Evolutionary conservation across 192 early-diverging fungal genomes (phyloP).

Genomic region (Pecoramyces ruminantium): DNA sequence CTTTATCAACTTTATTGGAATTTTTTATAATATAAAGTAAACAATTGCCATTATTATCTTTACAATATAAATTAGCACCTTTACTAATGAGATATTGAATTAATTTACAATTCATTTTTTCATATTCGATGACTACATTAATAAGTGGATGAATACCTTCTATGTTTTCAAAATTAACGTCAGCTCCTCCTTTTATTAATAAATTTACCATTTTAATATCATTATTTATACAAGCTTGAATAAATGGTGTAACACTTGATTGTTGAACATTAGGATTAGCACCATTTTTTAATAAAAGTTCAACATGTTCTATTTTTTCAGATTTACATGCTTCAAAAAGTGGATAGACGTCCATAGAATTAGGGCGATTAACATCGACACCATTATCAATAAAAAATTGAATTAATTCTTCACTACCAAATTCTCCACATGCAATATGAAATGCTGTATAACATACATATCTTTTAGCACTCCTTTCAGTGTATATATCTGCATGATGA

Average conservation of each 20-base stretch:
- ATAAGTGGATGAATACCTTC: neutral
- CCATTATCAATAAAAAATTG: neutral
- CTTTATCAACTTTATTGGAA: neutral
- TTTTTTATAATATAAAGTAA: neutral
- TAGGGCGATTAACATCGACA: neutral
- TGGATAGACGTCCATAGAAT: neutral
- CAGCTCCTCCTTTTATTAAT: neutral
- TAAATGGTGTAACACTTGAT: neutral
- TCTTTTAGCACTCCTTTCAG: neutral
- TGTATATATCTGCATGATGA: neutral
- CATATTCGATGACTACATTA: neutral
- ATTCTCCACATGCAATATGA: neutral
- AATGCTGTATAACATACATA: neutral
- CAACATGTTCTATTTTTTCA: neutral
- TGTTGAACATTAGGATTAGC: neutral
- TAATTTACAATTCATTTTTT: neutral
- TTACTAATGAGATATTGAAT: neutral
- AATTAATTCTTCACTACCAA: neutral
- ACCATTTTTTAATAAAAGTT: neutral
- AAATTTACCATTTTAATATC: neutral
- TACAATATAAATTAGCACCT: neutral
- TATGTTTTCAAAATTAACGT: neutral
- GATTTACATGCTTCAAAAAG: neutral
- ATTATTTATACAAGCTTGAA: neutral
- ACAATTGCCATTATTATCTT: neutral